Evolutionary conservation across 129 eudicot species (phyloP), one percentile per base, ranked within the genome.

Genomic region (Helichrysum umbraculigerum): DNA sequence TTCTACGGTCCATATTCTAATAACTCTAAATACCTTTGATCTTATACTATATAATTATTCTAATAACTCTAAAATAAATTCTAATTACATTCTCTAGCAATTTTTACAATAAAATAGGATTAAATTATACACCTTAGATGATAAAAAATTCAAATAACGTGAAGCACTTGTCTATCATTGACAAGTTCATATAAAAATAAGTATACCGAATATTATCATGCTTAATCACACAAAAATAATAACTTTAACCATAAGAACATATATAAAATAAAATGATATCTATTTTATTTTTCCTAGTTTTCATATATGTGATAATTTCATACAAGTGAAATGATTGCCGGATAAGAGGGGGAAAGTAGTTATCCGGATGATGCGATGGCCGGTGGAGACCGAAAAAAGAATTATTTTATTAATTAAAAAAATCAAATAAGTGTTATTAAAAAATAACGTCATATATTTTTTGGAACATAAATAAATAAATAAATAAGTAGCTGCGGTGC

Each of bases 351-450:
- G 57, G 41, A 74, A 74, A 74, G 78, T 74, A 2, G 41, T 74
- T 41, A 60, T 59, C 67, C 68, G 39, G 15, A 73, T 73, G 25
- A 16, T 73, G 59, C 20, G 70, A 74, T 29, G 30, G 78, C 69
- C 42, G 78, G 78, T 74, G 78, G 70, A 61, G 78, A 74, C 78
- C 44, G 28, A 61, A 61, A 60, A 41, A 63, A 22, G 70, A 44
- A 30, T 39, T 52, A 19, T 56, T 19, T 20, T 21, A 19, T n/a
- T 35, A 35, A 35, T 35, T 6, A 35, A 39, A 8, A 7, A 6
- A 39, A 42, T 9, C 51, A 20, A 72, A 3, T 33, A 25, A 58
- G 28, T 74, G 25, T 22, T 25, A n/a, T 22, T 47, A 47, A 47
- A 59, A 56, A 14, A n/a, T n/a, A 41, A 19, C 61, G 61, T 41